Base-by-base conservation (phyloP, 495 filamentous ascomycete species). In the Trichoderma erinaceum region DNA sequence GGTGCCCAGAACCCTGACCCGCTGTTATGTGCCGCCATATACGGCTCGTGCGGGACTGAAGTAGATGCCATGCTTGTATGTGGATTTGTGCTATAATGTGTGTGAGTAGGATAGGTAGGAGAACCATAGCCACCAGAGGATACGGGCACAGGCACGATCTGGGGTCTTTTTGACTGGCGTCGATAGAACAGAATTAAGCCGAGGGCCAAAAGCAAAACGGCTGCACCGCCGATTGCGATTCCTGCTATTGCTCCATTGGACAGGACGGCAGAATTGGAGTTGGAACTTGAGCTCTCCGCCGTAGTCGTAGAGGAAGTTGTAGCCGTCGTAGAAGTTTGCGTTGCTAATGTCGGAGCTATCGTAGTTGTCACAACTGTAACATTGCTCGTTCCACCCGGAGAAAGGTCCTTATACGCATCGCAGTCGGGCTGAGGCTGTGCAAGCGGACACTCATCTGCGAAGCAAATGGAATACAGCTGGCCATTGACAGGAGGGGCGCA, bases 201-300 rank as follows among this genome's bases (percentile, higher is more conserved):
- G 61, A 73, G 43, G 25, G 67, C 69, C 12, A 68, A 15, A 25
- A 72, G 67, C 11, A 67, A 43, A 38, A 73, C 46, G 0, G 71
- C 71, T 4, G 71, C 68, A 15, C 69, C 71, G 10, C 71, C 71
- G 61, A 73, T 73, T 0, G 71, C 41, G 18, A 68, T 52, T 13
- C 71, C 71, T 38, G 71, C 71, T 32, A 73, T 73, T n/a, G 41
- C 66, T 50, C 71, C 69, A 15, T 21, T 32, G 38, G 69, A 61
- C 10, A 73, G 52, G n/a, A 25, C 41, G 41, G 25, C 13, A 18
- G 44, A 65, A 25, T 63, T 41, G 13, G 65, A 41, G 15, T 65
- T 25, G n/a, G 64, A 41, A n/a, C 35, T n/a, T 21, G 63, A 5
- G 8, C 68, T 44, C 16, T 35, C 63, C 10, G 71, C 52, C 12